phyloP scores from a whole-genome alignment of 257 asterid genomes.

The Solanum lignicaule region DNA sequence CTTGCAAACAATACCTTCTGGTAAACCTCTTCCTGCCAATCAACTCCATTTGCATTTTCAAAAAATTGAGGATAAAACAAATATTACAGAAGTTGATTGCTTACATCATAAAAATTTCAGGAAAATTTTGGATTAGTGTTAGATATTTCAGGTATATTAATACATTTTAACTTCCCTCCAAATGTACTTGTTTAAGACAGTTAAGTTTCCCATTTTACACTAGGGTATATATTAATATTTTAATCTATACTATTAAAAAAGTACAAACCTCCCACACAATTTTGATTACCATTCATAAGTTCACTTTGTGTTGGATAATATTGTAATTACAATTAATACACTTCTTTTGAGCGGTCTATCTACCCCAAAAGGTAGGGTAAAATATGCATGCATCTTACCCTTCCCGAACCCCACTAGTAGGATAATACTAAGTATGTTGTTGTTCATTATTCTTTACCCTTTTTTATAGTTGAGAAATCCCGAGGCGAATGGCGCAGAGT shows the following conservation, averaged over 20 bases:
- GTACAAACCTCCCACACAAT: not conserved
- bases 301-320: not conserved
- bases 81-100: not conserved
- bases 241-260: not conserved
- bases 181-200: not conserved
- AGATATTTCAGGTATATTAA: too few species aligned
- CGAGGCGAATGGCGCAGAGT: not conserved
- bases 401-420: not conserved
- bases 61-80: not conserved
- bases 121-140: not conserved
- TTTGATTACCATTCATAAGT: not conserved
- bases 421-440: not conserved
- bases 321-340: not conserved
- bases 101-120: too few species aligned
- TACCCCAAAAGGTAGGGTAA: not conserved
- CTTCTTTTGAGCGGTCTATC: not conserved
- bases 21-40: not conserved
- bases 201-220: not conserved
- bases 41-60: not conserved
- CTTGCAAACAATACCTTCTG: not conserved
- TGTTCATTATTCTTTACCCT: not conserved
- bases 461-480: not conserved
- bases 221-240: not conserved
- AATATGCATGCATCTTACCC: not conserved
- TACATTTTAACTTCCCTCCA: not conserved